phyloP scores from a whole-genome alignment of 768 basidiomycete genomes.

The Lactarius sp. region DNA sequence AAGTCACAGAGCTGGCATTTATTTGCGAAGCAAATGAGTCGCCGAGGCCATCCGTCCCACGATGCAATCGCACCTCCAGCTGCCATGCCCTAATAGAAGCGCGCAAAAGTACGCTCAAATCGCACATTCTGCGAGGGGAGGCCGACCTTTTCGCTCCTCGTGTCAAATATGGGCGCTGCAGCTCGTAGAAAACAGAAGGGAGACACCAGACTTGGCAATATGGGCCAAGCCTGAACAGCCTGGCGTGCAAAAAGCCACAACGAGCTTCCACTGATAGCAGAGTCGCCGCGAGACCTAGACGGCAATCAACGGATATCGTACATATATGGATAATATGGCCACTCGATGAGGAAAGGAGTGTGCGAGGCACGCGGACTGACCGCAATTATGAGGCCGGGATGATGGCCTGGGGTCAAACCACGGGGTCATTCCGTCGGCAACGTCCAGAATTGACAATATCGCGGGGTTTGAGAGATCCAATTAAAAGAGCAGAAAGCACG shows the following conservation, averaged over 20 bases:
- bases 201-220: not conserved
- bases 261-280: not conserved
- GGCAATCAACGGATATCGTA: not conserved
- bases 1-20: not conserved
- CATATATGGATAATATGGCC: not conserved
- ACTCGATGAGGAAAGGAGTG: not conserved
- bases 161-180: not conserved
- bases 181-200: not conserved
- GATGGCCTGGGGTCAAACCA: not conserved
- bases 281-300: not conserved
- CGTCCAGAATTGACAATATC: not conserved
- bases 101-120: constrained; percentile 9
- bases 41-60: not conserved
- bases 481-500: not conserved
- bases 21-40: not conserved
- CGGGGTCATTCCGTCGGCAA: not conserved
- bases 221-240: not conserved
- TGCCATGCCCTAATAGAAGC: not conserved
- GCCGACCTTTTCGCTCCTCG: constrained; percentile 11
- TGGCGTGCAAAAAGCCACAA: not conserved
- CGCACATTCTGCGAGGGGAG: constrained; percentile 8
- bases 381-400: not conserved
- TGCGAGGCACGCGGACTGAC: constrained; percentile 14
- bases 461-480: not conserved
- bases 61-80: not conserved